Percentiles rank a stretch among this genome's conserved stretches.
These are phyloP conservation scores for Gryganskiella cystojenkinii DNA, from an alignment of 192 early-diverging fungal genomes.

Conservation along the genomic window DNA sequence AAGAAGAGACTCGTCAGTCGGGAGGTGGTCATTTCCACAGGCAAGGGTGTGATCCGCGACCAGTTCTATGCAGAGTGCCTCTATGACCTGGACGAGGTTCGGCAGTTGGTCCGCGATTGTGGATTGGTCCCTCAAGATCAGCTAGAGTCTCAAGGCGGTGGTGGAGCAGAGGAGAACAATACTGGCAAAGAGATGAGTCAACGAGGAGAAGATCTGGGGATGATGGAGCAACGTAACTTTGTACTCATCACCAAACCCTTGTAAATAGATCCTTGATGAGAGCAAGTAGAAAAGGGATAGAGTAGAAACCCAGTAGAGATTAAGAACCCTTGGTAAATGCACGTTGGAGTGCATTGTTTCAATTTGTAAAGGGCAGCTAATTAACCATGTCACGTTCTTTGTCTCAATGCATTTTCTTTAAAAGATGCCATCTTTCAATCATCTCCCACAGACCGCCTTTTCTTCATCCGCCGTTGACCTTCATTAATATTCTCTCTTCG, in stretches of 20 bases:
- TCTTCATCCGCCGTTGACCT: not conserved
- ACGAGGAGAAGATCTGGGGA: slow-evolving; percentile 71
- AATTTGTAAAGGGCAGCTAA: too few species aligned
- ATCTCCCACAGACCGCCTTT: not conserved
- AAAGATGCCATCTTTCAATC: not conserved
- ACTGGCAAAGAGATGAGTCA: slow-evolving; percentile 64
- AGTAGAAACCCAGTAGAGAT: too few species aligned
- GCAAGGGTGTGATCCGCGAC: slow-evolving; percentile 68
- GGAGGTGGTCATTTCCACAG: slow-evolving; percentile 63
- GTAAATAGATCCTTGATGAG: too few species aligned
- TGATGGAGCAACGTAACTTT: slow-evolving; percentile 68
- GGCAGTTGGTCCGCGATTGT: slow-evolving; percentile 35
- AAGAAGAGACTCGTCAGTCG: slow-evolving; percentile 61
- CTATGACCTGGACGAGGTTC: slow-evolving; percentile 60
- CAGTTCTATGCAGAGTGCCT: slow-evolving; percentile 75
- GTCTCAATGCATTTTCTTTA: not conserved
- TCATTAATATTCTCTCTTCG: not conserved
- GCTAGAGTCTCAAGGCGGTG: not conserved
- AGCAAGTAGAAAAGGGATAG: too few species aligned
- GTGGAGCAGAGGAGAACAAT: not conserved
- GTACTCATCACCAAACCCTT: slow-evolving; percentile 23
- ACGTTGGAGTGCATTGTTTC: too few species aligned
- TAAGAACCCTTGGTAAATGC: too few species aligned
- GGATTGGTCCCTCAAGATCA: slow-evolving; percentile 11
- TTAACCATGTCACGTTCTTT: too few species aligned